Evolutionary conservation across 129 eudicot species (phyloP), one percentile per base, ranked within the genome.

Genomic region (Helianthus tuberosus): DNA sequence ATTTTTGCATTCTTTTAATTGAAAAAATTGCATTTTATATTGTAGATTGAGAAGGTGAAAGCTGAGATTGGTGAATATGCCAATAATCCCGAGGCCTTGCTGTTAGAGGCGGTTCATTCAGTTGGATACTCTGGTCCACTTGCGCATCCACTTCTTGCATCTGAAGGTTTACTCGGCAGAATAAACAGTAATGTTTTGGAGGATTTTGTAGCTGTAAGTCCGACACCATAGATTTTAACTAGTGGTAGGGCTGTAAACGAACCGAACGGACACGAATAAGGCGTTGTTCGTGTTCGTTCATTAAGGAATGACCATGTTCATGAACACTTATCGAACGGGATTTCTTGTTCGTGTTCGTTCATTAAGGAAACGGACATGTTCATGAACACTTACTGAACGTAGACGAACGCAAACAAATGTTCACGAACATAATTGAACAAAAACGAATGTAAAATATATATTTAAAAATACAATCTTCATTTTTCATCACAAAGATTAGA

Each of bases 161-260:
- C 92, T 50, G 96, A 94, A 75, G 79, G 97, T 50, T 71, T 85
- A 64, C 59, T 90, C 12, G 78, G 67, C 80, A 83, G 84, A 70
- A 77, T 94, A 71, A 81, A 88, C 79, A 83, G 96, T 55, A 58
- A 81, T 15, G 79, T 88, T 54, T 66, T 88, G 87, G 93, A 84
- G 83, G 84, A 88, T 5, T 94, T 94, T 80, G 96, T 94, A 46
- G 81, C 97, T 66, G 98, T 94, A 83, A 90, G 96, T 89, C 58
- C 69, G 15, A 60, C 14, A 61, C 51, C 16, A 12, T 67, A 44
- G 25, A 23, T 41, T 47, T 65, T 53, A 48, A 20, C 50, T 29
- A 71, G 17, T 32, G 36, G 36, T 32, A 32, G 4, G 36, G 36
- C 36, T 32, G 36, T 32, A 3, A 32, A 32, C 36, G 36, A 32